phyloP scores from a whole-genome alignment of 2,329 filamentous ascomycete genomes.

The Fusarium protoensiforme region DNA sequence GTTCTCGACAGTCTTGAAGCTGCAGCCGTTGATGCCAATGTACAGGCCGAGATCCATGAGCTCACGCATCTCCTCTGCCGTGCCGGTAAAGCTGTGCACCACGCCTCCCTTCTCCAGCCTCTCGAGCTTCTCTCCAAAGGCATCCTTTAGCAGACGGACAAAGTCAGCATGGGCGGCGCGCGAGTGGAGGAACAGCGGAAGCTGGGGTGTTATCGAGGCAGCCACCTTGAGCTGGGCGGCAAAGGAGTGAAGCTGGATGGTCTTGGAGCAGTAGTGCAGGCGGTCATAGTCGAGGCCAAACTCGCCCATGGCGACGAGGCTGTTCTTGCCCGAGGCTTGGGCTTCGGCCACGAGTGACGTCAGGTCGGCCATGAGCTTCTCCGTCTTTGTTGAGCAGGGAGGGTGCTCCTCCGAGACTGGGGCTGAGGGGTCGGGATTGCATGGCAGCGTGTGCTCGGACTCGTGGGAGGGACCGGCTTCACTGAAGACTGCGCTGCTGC shows the following conservation, averaged over 20 bases:
- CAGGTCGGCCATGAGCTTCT: constrained; percentile 68
- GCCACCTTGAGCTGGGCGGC: constrained; percentile 84
- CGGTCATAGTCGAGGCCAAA: constrained; percentile 97
- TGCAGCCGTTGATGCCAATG: constrained; percentile 96
- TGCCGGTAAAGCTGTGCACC: constrained; percentile 96
- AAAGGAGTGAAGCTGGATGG: constrained; percentile 87
- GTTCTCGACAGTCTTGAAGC: constrained; percentile 94
- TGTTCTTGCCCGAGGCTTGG: constrained; percentile 54
- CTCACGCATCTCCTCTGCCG: constrained; percentile 82
- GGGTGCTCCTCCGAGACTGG: constrained; percentile 61
- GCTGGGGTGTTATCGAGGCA: constrained; percentile 72
- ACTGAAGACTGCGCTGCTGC: constrained; percentile 83
- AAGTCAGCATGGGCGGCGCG: constrained; percentile 90
- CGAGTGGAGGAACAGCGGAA: constrained; percentile 93
- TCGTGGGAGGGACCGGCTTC: constrained; percentile 57
- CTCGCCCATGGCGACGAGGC: constrained; percentile 86
- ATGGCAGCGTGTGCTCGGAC: constrained; percentile 61
- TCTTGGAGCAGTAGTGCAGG: constrained; percentile 81
- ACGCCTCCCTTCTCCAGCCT: constrained; percentile 80
- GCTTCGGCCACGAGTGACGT: constrained; percentile 70
- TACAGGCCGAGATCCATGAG: constrained; percentile 85
- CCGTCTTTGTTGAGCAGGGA: constrained; percentile 57
- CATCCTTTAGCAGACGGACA: constrained; percentile 72
- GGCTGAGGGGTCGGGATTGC: constrained; percentile 62
- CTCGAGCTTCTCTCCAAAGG: constrained; percentile 69